Conservation (phyloP, 495 filamentous ascomycete genomes). For the Emericellopsis terricola region DNA sequence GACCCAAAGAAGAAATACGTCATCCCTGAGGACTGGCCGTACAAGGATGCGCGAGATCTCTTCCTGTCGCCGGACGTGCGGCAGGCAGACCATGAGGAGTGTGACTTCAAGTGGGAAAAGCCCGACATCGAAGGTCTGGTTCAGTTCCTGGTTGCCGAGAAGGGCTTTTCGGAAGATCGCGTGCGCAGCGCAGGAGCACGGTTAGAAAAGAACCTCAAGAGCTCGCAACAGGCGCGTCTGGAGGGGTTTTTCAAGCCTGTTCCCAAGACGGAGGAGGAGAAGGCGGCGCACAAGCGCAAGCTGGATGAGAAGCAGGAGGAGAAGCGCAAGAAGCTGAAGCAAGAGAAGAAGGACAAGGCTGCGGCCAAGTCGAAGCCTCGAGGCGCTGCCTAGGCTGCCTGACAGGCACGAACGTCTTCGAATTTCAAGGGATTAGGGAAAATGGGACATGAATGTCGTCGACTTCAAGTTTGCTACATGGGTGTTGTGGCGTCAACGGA, state of each 20-base stretch:
- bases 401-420: not conserved
- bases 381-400: conserved; percentile 12
- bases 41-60: conserved; percentile 72
- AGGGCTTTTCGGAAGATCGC: conserved; percentile 90
- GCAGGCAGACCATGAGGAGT: conserved; percentile 66
- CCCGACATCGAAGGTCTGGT: conserved; percentile 81
- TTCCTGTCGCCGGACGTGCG: conserved; percentile 83
- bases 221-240: conserved; percentile 72
- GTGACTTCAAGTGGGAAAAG: conserved; percentile 94
- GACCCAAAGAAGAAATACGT: conserved; percentile 61
- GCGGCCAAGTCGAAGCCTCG: conserved; percentile 74
- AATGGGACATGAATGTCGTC: too few relatives aligned
- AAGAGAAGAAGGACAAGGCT: conserved; percentile 78
- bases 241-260: conserved; percentile 95
- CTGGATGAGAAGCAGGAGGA: conserved; percentile 74
- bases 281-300: conserved; percentile 74
- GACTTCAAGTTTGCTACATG: too few relatives aligned
- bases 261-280: conserved; percentile 73
- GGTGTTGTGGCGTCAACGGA: too few relatives aligned
- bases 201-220: conserved; percentile 76
- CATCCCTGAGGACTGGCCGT: conserved; percentile 88
- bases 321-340: conserved; percentile 88
- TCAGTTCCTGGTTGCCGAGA: conserved; percentile 76
- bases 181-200: conserved; percentile 60
- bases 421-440: too few relatives aligned